Conservation (phyloP, 768 basidiomycete species). For the Suillus subaureus region DNA sequence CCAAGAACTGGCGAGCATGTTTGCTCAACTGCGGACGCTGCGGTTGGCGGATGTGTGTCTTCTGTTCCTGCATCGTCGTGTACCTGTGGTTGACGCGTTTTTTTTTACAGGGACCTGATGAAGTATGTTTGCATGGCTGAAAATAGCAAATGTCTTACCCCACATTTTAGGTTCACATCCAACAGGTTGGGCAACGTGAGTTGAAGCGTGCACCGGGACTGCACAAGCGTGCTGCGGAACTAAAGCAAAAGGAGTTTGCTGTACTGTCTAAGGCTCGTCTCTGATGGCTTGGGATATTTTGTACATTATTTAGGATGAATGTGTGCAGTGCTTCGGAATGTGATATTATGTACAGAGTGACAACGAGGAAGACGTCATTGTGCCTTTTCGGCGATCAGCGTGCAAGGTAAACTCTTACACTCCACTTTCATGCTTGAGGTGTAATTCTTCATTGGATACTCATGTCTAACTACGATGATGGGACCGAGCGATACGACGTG, state of each 20-base stretch:
- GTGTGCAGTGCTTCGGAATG: neutral
- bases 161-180: conserved; percentile 77
- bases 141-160: conserved; percentile 10
- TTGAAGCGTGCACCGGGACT: conserved; percentile 74
- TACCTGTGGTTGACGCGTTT: conserved; percentile 11
- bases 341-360: too few species aligned
- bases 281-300: conserved; percentile 23
- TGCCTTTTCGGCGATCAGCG: neutral
- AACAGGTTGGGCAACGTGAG: conserved; percentile 92
- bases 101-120: conserved; percentile 71
- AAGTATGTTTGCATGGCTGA: conserved; percentile 43
- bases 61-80: conserved; percentile 2
- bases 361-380: neutral
- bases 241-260: conserved; percentile 61
- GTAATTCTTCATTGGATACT: neutral
- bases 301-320: neutral
- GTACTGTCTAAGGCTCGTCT: conserved; percentile 62
- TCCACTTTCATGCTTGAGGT: neutral
- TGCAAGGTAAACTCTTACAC: neutral
- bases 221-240: conserved; percentile 51
- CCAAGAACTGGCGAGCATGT: conserved; percentile 74
- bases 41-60: conserved; percentile 79
- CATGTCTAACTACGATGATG: conserved; percentile 22
- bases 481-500: conserved; percentile 25
- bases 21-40: conserved; percentile 82